A percentile compares a stretch with the other conserved stretches of the same genome.
phyloP scores from a whole-genome alignment of 1,284 basidiomycete species.

The Cutaneotrichosporon mucoides region DNA sequence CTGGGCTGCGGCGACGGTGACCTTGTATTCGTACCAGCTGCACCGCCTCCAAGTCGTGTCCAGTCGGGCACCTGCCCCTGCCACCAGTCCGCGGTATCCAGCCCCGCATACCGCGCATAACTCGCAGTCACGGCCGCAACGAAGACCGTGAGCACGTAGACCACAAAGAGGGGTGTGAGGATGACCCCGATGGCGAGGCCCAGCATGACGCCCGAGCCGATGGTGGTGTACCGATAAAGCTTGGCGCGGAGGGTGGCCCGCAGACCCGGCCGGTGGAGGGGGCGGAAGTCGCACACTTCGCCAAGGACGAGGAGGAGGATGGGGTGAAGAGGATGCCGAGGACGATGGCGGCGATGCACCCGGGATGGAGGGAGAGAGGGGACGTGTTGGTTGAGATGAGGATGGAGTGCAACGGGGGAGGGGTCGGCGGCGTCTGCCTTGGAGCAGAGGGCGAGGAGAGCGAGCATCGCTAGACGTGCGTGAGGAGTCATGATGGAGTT shows the following conservation, averaged over 20 bases:
- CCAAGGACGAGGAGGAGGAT: background rate
- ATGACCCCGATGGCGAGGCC: background rate
- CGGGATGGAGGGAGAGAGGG: background rate
- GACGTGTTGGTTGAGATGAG: too few relatives aligned
- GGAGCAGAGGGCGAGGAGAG: too few relatives aligned
- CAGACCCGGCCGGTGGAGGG: background rate
- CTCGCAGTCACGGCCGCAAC: background rate
- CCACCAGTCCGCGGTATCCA: background rate
- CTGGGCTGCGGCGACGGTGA: background rate
- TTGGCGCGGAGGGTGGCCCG: background rate
- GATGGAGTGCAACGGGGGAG: too few relatives aligned
- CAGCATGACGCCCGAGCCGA: background rate
- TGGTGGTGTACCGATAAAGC: background rate
- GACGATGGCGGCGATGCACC: background rate
- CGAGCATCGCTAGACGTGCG: too few relatives aligned
- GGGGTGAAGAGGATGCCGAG: background rate
- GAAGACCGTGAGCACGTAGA: background rate
- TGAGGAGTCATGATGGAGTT: too few relatives aligned
- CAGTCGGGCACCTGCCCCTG: background rate
- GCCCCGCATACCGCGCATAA: background rate
- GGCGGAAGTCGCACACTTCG: background rate
- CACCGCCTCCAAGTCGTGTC: background rate
- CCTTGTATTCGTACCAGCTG: background rate
- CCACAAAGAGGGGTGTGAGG: background rate
- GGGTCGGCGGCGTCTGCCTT: too few relatives aligned